phyloP scores from a whole-genome alignment of 805 yeast species.

The Ogataea pini region DNA sequence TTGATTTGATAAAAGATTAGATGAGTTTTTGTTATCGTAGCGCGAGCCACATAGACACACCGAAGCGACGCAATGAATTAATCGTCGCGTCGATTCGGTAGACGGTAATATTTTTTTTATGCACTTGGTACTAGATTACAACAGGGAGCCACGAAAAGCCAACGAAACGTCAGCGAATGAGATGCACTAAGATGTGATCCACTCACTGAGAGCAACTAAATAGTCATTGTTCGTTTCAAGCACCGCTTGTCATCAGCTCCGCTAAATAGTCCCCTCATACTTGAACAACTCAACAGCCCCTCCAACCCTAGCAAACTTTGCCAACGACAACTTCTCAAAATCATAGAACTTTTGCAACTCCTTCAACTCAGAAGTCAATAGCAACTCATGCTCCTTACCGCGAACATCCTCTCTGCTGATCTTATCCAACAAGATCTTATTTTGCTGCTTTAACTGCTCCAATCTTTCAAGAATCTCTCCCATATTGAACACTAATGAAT shows the following conservation, averaged over 20 bases:
- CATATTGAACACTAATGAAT: constrained; percentile 53
- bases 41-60: neutral
- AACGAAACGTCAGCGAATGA: no score
- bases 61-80: no score
- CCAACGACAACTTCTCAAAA: constrained; percentile 54
- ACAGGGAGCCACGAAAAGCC: no score
- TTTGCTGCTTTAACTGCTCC: constrained; percentile 54
- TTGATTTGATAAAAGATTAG: neutral
- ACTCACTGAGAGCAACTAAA: no score
- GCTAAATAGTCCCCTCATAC: constrained; percentile 2
- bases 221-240: no score
- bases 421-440: constrained; percentile 70
- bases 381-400: constrained; percentile 73
- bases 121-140: no score
- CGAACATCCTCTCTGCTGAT: constrained; percentile 88
- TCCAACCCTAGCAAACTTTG: constrained; percentile 56
- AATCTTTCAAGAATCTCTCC: constrained; percentile 51
- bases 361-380: constrained; percentile 72
- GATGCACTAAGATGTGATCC: no score
- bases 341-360: constrained; percentile 64
- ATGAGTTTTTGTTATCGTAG: neutral
- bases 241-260: neutral
- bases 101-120: no score
- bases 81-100: constrained; percentile 5
- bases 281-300: constrained; percentile 56